Conservation (phyloP, 139 green algal genomes). For the Haematococcus lacustris region DNA sequence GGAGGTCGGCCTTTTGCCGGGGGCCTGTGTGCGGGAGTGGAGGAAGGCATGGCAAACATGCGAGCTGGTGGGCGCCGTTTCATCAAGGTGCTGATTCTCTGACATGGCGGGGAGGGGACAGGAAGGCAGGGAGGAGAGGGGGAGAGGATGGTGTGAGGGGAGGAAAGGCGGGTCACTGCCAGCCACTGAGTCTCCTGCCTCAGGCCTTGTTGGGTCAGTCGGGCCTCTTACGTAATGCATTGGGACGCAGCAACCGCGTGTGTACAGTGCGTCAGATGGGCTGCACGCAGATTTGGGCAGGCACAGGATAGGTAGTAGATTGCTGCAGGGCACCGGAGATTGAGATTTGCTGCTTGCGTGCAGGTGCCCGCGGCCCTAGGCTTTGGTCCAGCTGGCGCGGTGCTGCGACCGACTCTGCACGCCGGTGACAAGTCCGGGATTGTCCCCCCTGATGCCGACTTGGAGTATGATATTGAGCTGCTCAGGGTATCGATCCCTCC, state of each 20-base stretch:
- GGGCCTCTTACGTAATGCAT: not conserved
- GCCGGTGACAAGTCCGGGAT: conserved; percentile 67
- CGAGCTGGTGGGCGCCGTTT: conserved; percentile 51
- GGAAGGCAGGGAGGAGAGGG: too few relatives aligned
- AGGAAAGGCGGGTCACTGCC: too few relatives aligned
- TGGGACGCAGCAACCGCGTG: too few relatives aligned
- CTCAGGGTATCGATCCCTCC: conserved; percentile 72
- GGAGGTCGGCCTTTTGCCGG: conserved; percentile 63
- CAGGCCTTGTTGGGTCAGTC: too few relatives aligned
- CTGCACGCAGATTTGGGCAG: not conserved
- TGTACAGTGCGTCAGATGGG: not conserved
- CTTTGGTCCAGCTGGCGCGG: conserved; percentile 63
- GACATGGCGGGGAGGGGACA: too few relatives aligned
- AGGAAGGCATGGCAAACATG: conserved; percentile 72
- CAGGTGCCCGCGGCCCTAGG: conserved; percentile 57
- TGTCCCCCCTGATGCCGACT: conserved; percentile 48
- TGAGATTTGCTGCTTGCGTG: not conserved
- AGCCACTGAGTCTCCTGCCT: too few relatives aligned
- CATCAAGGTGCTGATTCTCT: conserved; percentile 27
- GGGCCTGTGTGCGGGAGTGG: conserved; percentile 60
- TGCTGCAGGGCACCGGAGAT: not conserved
- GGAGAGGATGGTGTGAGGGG: too few relatives aligned
- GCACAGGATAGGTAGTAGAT: not conserved
- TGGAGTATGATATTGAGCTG: conserved; percentile 73
- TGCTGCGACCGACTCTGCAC: conserved; percentile 64